Conservation (phyloP, 192 early-diverging fungal species). For the Coemansia nantahalensis region DNA sequence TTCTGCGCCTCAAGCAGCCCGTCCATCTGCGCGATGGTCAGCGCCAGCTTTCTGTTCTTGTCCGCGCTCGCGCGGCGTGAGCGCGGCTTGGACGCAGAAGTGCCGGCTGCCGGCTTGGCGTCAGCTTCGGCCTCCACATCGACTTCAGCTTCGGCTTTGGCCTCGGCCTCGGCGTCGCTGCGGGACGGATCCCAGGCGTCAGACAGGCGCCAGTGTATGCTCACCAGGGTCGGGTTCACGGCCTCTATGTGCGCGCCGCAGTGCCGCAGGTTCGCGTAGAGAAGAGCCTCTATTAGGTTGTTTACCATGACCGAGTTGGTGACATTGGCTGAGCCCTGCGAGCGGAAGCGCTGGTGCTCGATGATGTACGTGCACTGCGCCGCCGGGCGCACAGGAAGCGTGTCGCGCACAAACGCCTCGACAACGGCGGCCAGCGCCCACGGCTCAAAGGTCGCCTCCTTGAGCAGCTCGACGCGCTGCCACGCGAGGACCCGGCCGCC, state of each 20-base stretch:
- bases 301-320: conserved; percentile 54
- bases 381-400: conserved; percentile 25
- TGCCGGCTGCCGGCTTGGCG: neutral
- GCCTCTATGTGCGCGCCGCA: conserved; percentile 30
- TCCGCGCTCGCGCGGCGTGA: no score
- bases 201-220: conserved; percentile 27
- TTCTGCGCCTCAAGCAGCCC: conserved; percentile 14
- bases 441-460: conserved; percentile 43
- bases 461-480: conserved; percentile 42
- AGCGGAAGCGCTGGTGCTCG: conserved; percentile 54
- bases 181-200: conserved; percentile 4
- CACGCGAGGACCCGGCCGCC: conserved; percentile 36
- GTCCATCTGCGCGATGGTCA: conserved; percentile 24
- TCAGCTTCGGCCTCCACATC: neutral
- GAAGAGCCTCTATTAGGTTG: conserved; percentile 50
- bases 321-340: conserved; percentile 48
- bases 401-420: conserved; percentile 27
- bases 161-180: neutral
- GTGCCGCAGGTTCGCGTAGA: conserved; percentile 47
- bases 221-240: conserved; percentile 37
- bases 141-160: neutral
- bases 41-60: neutral
- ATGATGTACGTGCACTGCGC: conserved; percentile 40
- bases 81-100: neutral
- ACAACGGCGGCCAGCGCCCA: conserved; percentile 44